Percentiles rank a stretch among this genome's conserved stretches.
Conservation (phyloP, 208 protist species). For the Acanthamoeba lenticulata region DNA sequence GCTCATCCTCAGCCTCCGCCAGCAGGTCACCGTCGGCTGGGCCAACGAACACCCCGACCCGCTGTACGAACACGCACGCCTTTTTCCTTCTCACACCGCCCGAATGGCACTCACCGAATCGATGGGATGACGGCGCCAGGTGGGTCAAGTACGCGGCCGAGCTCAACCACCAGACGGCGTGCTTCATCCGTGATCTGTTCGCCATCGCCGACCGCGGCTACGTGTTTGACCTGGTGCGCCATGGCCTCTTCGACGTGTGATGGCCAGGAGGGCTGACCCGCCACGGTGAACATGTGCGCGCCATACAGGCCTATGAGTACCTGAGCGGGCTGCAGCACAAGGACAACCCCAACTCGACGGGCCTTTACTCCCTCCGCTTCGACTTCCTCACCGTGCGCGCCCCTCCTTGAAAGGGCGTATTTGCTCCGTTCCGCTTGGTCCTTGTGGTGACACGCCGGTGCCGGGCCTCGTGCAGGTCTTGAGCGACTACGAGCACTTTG, state of each 20-base stretch:
- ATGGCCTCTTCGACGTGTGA: no score
- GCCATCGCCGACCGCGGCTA: conserved; percentile 76
- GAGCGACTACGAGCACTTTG: conserved; percentile 81
- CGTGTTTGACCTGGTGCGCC: conserved; percentile 73
- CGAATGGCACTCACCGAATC: no score
- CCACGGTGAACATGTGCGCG: no score
- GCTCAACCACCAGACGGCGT: conserved; percentile 77
- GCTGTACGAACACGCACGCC: no score
- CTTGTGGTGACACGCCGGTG: no score
- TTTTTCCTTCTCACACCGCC: no score
- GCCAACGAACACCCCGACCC: background rate
- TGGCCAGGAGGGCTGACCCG: no score
- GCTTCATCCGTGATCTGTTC: conserved; percentile 82
- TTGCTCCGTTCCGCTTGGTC: no score
- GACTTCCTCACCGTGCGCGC: background rate
- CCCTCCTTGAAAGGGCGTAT: background rate
- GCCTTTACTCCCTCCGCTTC: background rate
- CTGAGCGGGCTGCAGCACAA: background rate
- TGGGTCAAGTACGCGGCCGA: conserved; percentile 25
- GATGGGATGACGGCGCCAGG: no score
- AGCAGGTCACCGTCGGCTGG: background rate
- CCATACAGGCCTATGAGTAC: background rate
- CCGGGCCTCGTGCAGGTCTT: conserved; percentile 61
- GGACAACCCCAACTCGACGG: background rate
- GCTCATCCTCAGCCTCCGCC: background rate